These are phyloP conservation scores for Aspergillus bridgeri DNA, from an alignment of 495 filamentous ascomycete species.

Conservation along the genomic window DNA sequence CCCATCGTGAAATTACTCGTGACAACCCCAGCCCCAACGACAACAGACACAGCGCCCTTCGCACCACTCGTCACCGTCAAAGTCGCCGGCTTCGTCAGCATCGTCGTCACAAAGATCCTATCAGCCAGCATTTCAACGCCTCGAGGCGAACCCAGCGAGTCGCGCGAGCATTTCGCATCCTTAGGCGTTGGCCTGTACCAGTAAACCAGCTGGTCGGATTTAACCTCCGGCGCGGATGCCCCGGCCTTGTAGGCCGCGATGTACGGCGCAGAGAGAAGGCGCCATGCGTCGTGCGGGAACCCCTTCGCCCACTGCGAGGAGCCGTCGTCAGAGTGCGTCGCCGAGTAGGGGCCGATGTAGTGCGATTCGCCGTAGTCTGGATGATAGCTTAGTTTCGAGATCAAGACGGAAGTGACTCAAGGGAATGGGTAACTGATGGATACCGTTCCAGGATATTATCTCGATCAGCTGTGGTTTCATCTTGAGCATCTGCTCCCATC, in stretches of 20 bases:
- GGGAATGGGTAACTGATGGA: too few relatives aligned
- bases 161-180: constrained; percentile 25
- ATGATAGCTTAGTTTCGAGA: not conserved
- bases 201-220: constrained; percentile 43
- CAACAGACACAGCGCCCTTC: constrained; percentile 17
- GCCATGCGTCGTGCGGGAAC: constrained; percentile 45
- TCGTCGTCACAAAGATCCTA: constrained; percentile 51
- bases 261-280: constrained; percentile 46
- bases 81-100: constrained; percentile 44
- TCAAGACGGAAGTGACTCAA: too few relatives aligned
- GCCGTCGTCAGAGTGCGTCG: constrained; percentile 51
- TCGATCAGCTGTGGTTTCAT: constrained; percentile 50
- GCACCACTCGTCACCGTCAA: constrained; percentile 45
- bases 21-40: constrained; percentile 47
- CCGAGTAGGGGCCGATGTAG: constrained; percentile 44
- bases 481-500: constrained; percentile 52
- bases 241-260: constrained; percentile 57
- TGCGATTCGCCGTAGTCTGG: constrained; percentile 59
- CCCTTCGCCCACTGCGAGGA: constrained; percentile 57
- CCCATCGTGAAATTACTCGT: constrained; percentile 49
- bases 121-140: constrained; percentile 36
- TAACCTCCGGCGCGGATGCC: constrained; percentile 30
- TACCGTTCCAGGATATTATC: constrained; percentile 60
- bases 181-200: constrained; percentile 45
- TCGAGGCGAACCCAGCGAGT: constrained; percentile 16